Conservation (phyloP, 805 yeast genomes). For the Metschnikowia borealis region DNA sequence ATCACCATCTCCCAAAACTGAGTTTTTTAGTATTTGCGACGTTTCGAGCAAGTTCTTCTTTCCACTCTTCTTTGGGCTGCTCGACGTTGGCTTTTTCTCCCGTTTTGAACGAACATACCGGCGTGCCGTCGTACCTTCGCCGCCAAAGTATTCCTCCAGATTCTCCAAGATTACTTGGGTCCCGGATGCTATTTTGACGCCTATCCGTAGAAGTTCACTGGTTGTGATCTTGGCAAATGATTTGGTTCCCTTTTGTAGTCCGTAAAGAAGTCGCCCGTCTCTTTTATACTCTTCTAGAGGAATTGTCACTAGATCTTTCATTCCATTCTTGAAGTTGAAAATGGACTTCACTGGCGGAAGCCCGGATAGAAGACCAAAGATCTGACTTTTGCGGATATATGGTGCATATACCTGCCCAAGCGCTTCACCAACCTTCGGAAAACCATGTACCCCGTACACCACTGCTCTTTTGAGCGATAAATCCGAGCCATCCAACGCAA, state of each 20-base stretch:
- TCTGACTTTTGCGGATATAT: conserved; percentile 75
- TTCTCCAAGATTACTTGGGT: conserved; percentile 77
- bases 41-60: conserved; percentile 22
- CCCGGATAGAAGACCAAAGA: conserved; percentile 79
- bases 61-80: conserved; percentile 2
- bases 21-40: conserved; percentile 23
- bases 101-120: conserved; percentile 10
- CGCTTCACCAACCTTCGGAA: conserved; percentile 50
- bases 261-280: conserved; percentile 65
- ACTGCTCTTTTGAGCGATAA: conserved; percentile 58
- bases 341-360: conserved; percentile 76
- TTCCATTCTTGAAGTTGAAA: conserved; percentile 73
- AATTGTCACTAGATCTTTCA: conserved; percentile 65
- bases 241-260: conserved; percentile 70
- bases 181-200: conserved; percentile 83
- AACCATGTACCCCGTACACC: conserved; percentile 75
- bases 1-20: conserved; percentile 18
- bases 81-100: conserved; percentile 1
- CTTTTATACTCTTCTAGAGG: conserved; percentile 72
- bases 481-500: conserved; percentile 81
- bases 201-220: conserved; percentile 73
- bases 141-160: conserved; percentile 77
- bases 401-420: conserved; percentile 82
- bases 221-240: conserved; percentile 75
- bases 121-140: conserved; percentile 58